phyloP scores from a whole-genome alignment of 305 asterid genomes.

The Petunia hybrid region DNA sequence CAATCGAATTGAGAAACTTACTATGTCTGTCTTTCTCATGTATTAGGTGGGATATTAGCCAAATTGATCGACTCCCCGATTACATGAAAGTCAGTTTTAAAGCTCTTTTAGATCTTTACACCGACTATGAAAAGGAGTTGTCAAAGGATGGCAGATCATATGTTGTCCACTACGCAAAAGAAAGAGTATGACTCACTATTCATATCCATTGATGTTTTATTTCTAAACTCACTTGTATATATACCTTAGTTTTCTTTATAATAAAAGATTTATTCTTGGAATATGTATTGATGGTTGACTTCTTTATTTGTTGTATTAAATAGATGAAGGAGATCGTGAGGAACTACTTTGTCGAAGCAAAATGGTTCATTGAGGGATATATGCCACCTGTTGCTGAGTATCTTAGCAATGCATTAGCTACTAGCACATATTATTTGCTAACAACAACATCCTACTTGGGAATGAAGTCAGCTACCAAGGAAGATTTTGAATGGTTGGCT shows the following conservation, averaged over 20 bases:
- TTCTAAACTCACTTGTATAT: background rate
- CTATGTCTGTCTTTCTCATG: background rate
- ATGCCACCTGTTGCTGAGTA: conserved; percentile 34
- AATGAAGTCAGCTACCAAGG: conserved; percentile 11
- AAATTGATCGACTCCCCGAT: conserved; percentile 38
- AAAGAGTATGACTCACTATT: conserved; percentile 37
- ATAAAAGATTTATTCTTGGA: background rate
- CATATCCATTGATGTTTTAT: background rate
- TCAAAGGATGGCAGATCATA: conserved; percentile 8
- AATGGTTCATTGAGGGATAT: conserved; percentile 32
- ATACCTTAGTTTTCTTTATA: background rate
- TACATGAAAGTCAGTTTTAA: conserved; percentile 37
- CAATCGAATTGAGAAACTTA: background rate
- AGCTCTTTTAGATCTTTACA: conserved; percentile 19
- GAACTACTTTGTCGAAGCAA: conserved; percentile 20
- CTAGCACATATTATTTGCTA: background rate
- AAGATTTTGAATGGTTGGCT: conserved; percentile 29
- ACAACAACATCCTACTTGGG: conserved; percentile 10
- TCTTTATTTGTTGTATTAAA: background rate
- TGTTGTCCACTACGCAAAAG: conserved; percentile 34
- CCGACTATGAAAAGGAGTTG: conserved; percentile 35
- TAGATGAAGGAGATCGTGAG: conserved; percentile 35
- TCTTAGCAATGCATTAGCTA: conserved; percentile 28
- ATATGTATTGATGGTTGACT: background rate
- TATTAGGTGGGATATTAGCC: conserved; percentile 35